Conservation (phyloP, 2,329 filamentous ascomycete genomes). For the Penicillium sp. region DNA sequence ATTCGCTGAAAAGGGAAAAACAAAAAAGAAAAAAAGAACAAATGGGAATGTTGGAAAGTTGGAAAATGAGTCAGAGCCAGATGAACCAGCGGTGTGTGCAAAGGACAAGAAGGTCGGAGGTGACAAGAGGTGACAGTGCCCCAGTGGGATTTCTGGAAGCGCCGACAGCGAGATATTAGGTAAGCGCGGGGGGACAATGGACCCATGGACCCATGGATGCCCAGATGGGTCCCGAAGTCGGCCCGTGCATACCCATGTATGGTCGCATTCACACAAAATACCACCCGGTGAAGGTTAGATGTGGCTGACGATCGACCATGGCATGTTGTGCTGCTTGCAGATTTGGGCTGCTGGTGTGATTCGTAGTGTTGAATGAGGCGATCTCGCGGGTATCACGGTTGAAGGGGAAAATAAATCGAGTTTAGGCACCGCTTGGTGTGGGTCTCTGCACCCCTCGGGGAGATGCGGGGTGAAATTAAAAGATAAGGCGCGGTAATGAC, state of each 20-base stretch:
- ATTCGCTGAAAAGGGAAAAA: constrained; percentile 7
- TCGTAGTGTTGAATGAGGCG: background rate
- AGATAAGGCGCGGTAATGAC: constrained; percentile 8
- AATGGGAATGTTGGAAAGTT: background rate
- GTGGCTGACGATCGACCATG: background rate
- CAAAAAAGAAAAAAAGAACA: background rate
- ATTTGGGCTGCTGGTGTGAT: background rate
- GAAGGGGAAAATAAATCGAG: background rate
- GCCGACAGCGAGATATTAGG: constrained; percentile 28
- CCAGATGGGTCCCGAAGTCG: background rate
- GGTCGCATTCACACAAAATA: background rate
- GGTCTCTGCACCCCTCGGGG: background rate
- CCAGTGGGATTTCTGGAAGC: constrained; percentile 22
- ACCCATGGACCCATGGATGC: background rate
- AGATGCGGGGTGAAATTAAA: constrained; percentile 14
- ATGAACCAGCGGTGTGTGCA: constrained; percentile 19
- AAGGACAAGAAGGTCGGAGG: background rate
- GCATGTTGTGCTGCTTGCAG: background rate
- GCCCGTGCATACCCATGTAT: background rate
- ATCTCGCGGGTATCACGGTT: constrained; percentile 11
- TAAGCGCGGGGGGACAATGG: constrained; percentile 24
- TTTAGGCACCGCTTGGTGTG: background rate
- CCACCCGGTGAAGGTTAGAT: background rate
- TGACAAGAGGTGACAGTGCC: background rate
- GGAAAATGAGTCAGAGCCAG: constrained; percentile 6